Evolutionary conservation across 306 rosid genomes (phyloP).

Genomic region (Cucurbita ficifolia): DNA sequence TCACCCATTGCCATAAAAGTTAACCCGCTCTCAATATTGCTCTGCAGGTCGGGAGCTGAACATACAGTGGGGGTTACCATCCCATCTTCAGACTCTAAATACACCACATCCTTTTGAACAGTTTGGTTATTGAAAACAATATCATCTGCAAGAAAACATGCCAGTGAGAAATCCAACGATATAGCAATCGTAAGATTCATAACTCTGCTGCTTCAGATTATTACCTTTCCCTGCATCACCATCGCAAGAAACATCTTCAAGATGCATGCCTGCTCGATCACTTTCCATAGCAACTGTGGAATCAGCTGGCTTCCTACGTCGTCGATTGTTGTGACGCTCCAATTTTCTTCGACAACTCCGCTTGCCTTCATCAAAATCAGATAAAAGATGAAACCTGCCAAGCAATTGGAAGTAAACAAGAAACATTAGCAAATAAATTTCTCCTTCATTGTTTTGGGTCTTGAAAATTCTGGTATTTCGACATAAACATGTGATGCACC

Average conservation of each 20-base stretch:
- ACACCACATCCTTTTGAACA: constrained; percentile 28
- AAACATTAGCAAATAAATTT: background rate
- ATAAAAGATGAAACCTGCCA: constrained; percentile 64
- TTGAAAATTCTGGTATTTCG: background rate
- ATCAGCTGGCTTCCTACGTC: constrained; percentile 59
- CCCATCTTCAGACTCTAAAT: constrained; percentile 43
- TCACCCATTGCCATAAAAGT: constrained; percentile 41
- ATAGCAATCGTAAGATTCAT: background rate
- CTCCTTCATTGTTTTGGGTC: background rate
- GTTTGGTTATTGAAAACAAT: constrained; percentile 31
- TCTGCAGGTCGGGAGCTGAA: constrained; percentile 36
- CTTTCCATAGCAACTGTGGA: constrained; percentile 17
- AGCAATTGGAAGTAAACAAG: constrained; percentile 1
- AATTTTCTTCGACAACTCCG: constrained; percentile 90
- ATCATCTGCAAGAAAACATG: constrained; percentile 31
- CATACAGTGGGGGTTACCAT: constrained; percentile 19
- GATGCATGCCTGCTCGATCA: constrained; percentile 35
- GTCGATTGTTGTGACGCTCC: constrained; percentile 81
- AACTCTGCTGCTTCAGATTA: background rate
- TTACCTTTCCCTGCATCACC: constrained; percentile 48
- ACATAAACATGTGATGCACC: background rate
- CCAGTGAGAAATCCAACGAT: constrained; percentile 8
- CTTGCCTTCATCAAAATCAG: constrained; percentile 93
- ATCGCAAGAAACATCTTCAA: constrained; percentile 33
- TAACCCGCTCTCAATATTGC: constrained; percentile 25